Evolutionary conservation across 164 flowering plant species (phyloP), one percentile per base, ranked within the genome.

Genomic region (Pachysandra terminalis): DNA sequence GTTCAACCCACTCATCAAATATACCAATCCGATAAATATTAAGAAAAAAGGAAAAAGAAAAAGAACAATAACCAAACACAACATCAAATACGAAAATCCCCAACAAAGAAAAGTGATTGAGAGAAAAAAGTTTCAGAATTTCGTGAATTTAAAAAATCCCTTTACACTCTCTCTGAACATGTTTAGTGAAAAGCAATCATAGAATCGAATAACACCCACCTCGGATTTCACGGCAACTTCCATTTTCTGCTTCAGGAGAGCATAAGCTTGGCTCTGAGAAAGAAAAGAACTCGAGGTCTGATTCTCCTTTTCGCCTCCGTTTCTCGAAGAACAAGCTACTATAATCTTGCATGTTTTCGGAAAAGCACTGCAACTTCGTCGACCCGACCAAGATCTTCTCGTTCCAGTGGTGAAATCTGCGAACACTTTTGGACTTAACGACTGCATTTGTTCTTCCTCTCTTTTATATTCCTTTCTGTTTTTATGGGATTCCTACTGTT

Each of bases 171-270:
- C n/a, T n/a, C n/a, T n/a, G n/a, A n/a, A n/a, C n/a, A n/a, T n/a
- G n/a, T n/a, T n/a, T n/a, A n/a, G n/a, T n/a, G n/a, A n/a, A n/a
- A n/a, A n/a, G n/a, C n/a, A n/a, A n/a, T n/a, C n/a, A n/a, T n/a
- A n/a, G n/a, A n/a, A n/a, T n/a, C n/a, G n/a, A 57, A 57, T 61
- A 24, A 56, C n/a, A n/a, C 59, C 22, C 52, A 91, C 98, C 96
- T 91, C 98, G 5, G 90, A 80, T 81, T 88, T 87, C 0, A 96
- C 93, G 16, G 97, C 98, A 23, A 90, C 87, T 74, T 87, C 91
- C 96, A 91, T 81, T 70, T 89, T 84, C 75, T 93, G 97, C 79
- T 90, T 93, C 82, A 89, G 62, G 64, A 88, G 64, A 37, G 96
- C 96, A 61, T 90, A 93, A 1, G 89, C 83, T 71, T 87, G 91